Evolutionary conservation across 2,329 filamentous ascomycete genomes (phyloP).

Genomic region (Graphiopsis chlorocephala): DNA sequence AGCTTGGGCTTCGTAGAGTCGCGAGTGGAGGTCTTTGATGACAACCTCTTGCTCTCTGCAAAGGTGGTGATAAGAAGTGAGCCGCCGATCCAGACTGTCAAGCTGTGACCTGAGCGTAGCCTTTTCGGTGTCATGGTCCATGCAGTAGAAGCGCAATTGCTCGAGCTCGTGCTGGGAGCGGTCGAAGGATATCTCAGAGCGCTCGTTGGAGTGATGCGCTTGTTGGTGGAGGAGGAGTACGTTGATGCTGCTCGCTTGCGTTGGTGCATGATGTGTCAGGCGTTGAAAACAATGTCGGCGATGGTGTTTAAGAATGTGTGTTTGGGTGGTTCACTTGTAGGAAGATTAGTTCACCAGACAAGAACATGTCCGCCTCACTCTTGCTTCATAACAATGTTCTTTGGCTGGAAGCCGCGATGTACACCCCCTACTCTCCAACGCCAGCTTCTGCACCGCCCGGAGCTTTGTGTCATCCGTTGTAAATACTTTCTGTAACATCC

Average conservation of each 20-base stretch:
- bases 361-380: neutral
- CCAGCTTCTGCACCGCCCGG: too few species aligned
- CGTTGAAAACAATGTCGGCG: neutral
- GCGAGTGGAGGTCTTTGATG: neutral
- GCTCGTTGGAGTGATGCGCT: neutral
- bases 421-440: too few species aligned
- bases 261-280: neutral
- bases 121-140: neutral
- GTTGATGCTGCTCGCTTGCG: neutral
- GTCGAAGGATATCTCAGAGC: neutral
- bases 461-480: too few species aligned
- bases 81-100: neutral
- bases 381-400: too few species aligned
- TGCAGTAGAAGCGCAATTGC: neutral
- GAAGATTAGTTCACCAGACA: too few species aligned
- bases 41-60: neutral
- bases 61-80: neutral
- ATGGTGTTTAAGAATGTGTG: neutral
- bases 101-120: neutral
- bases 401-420: too few species aligned
- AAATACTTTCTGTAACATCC: too few species aligned
- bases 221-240: neutral
- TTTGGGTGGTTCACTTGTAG: neutral
- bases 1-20: neutral
- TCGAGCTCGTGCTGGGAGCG: neutral